Evolutionary conservation across 2,329 filamentous ascomycete genomes (phyloP).

Genomic region (Colletotrichum plurivorum): DNA sequence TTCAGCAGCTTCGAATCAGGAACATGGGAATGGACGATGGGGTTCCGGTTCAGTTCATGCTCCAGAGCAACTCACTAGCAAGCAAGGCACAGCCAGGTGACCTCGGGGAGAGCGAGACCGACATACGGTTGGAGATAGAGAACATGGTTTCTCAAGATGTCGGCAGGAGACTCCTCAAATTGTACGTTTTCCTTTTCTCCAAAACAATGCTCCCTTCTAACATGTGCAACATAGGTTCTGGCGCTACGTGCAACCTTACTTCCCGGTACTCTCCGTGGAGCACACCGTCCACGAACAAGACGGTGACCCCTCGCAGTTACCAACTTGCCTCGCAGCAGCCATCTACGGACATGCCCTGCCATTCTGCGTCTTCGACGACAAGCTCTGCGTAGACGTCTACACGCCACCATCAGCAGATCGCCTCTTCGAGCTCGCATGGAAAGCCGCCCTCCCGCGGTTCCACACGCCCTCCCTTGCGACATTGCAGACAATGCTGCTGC

Average conservation of each 20-base stretch:
- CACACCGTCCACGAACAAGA: not conserved
- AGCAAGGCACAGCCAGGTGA: conserved; percentile 26
- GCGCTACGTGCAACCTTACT: conserved; percentile 31
- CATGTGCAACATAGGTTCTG: conserved; percentile 6
- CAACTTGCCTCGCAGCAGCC: conserved; percentile 13
- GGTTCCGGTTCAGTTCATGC: conserved; percentile 28
- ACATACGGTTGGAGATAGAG: conserved; percentile 9
- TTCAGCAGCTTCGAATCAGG: conserved; percentile 29
- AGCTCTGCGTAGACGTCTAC: conserved; percentile 24
- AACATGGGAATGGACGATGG: conserved; percentile 30
- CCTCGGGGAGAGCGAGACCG: conserved; percentile 3
- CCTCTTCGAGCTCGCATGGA: conserved; percentile 33
- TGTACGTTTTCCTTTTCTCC: no score
- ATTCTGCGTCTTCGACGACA: conserved; percentile 32
- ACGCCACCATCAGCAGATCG: conserved; percentile 25
- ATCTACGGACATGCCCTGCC: conserved; percentile 29
- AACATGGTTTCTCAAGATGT: conserved; percentile 24
- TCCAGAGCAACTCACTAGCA: conserved; percentile 26
- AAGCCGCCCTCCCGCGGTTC: conserved; percentile 12
- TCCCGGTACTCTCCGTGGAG: conserved; percentile 22
- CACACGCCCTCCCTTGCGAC: conserved; percentile 27
- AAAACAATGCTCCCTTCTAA: no score
- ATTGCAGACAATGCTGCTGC: conserved; percentile 30
- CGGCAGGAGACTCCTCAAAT: conserved; percentile 16
- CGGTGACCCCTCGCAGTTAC: conserved; percentile 12